phyloP scores from a whole-genome alignment of 352 stramenopile genomes.

The Pythium pectinolyticum region DNA sequence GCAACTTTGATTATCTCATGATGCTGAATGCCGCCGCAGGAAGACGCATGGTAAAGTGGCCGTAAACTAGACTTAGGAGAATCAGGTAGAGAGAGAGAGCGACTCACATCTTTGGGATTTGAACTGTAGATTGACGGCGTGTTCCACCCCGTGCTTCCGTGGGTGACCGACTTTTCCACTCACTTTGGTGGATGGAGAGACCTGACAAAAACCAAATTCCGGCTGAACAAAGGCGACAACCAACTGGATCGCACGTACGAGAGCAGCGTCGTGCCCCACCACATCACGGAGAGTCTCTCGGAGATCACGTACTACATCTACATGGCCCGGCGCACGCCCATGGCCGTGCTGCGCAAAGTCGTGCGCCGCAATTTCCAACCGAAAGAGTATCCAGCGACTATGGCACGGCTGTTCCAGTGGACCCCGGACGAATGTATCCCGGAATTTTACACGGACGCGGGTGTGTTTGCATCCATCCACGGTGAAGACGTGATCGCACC shows the following conservation, averaged over 20 bases:
- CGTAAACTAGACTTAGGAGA: background rate
- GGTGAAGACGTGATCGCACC: constrained; percentile 60
- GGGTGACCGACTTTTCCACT: constrained; percentile 92
- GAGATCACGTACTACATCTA: constrained; percentile 98
- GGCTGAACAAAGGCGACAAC: constrained; percentile 93
- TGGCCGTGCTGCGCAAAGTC: constrained; percentile 79
- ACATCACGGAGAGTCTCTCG: constrained; percentile 93
- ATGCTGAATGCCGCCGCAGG: constrained; percentile 89
- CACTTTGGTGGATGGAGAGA: constrained; percentile 78
- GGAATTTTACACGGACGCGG: constrained; percentile 92
- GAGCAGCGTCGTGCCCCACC: constrained; percentile 87
- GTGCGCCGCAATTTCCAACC: constrained; percentile 93
- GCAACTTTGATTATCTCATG: constrained; percentile 95
- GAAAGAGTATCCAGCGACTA: constrained; percentile 91
- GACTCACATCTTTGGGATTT: constrained; percentile 12
- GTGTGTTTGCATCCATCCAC: constrained; percentile 87
- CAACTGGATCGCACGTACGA: constrained; percentile 91
- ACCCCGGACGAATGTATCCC: constrained; percentile 96
- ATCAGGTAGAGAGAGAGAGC: constrained; percentile 44
- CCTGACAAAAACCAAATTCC: constrained; percentile 92
- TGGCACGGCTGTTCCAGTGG: constrained; percentile 92
- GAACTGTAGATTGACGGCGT: constrained; percentile 52
- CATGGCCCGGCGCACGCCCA: constrained; percentile 87
- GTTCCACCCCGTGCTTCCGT: constrained; percentile 95
- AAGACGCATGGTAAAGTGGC: constrained; percentile 61